Percentiles rank a stretch among this genome's conserved stretches.
Evolutionary conservation across 2,329 filamentous ascomycete species (phyloP).

Genomic region (Thelonectria discophora): DNA sequence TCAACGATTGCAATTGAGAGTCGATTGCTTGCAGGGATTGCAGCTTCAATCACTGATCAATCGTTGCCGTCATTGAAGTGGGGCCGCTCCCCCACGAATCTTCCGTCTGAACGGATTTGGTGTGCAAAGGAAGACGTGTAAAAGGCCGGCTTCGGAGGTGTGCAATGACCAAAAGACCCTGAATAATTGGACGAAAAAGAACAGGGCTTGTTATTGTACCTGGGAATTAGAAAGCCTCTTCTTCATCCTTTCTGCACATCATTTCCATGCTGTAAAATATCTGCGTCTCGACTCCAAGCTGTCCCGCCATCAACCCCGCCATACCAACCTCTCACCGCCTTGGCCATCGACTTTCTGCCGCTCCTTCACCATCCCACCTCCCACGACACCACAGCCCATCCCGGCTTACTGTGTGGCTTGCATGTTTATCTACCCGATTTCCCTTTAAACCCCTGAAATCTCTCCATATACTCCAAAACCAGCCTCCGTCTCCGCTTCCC

Average conservation of each 20-base stretch:
- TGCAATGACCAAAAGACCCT: constrained; percentile 39
- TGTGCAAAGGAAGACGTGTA: background rate
- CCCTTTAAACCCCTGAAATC: background rate
- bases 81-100: constrained; percentile 26
- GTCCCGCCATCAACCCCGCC: constrained; percentile 33
- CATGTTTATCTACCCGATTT: background rate
- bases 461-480: background rate
- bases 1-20: constrained; percentile 15
- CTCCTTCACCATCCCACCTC: constrained; percentile 11
- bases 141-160: constrained; percentile 40
- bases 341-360: constrained; percentile 29
- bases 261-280: no score
- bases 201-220: background rate
- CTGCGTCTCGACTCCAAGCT: background rate
- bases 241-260: background rate
- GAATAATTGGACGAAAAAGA: constrained; percentile 34
- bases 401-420: constrained; percentile 8
- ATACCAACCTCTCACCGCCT: constrained; percentile 38
- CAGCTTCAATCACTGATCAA: background rate
- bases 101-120: constrained; percentile 9
- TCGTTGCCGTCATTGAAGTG: constrained; percentile 39
- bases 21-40: constrained; percentile 20
- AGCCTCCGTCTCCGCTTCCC: background rate
- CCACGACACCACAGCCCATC: constrained; percentile 4
- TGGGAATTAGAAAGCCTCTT: background rate